Evolutionary conservation across 139 green algal species (phyloP), one percentile per base, ranked within the genome.

Genomic region (Coccomyxa sp.): DNA sequence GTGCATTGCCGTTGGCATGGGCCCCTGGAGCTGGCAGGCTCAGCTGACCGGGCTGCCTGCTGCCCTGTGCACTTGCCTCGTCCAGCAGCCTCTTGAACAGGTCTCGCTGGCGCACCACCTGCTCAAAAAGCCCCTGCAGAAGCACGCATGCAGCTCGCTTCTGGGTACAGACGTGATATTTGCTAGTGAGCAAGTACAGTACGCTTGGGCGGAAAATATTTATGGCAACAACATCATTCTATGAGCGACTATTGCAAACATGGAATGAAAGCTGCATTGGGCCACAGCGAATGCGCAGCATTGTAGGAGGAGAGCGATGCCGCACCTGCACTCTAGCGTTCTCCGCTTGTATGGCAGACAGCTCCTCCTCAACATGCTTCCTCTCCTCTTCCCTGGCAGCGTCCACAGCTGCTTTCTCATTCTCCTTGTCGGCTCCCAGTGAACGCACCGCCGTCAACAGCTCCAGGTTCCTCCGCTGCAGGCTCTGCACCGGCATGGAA

Each of bases 91-190:
- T 69, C 40, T 75, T 75, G 75, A 90, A 83, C 29, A 85, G 78
- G 78, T 91, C 86, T 18, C 87, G 82, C 82, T 91, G 87, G n/a
- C 87, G 76, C 40, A 87, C 79, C 10, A 89, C 68, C 76, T 85
- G 82, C 55, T 39, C 22, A 10, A 74, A 38, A 6, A 81, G 69
- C 37, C 72, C 75, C 70, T 80, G 55, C 41, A 70, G 33, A 34
- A 71, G 58, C 58, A 70, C 58, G n/a, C n/a, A n/a, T n/a, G n/a
- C n/a, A n/a, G n/a, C n/a, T n/a, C n/a, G n/a, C n/a, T n/a, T n/a
- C n/a, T n/a, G n/a, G n/a, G n/a, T n/a, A n/a, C n/a, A n/a, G n/a
- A n/a, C n/a, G n/a, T n/a, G n/a, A n/a, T n/a, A n/a, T n/a, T n/a
- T n/a, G n/a, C n/a, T n/a, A n/a, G n/a, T n/a, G n/a, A n/a, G n/a